Base-by-base conservation (phyloP, 108 stramenopile genomes). In the Fragilaria crotonensis region DNA sequence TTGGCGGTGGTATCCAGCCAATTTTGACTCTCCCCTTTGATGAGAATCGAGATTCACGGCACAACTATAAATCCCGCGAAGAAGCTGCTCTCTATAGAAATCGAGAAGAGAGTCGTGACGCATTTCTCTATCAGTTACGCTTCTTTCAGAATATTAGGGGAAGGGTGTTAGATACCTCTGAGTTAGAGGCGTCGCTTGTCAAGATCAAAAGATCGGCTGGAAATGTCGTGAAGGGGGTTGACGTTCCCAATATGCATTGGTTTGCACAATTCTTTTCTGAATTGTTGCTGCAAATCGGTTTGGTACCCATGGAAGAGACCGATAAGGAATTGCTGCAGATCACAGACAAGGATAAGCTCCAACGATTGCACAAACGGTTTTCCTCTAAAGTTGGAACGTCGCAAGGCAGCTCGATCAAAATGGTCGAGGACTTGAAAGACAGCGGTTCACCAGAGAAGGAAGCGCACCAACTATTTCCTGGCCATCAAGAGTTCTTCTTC, bases 401-500 rank as follows among this genome's bases (percentile, higher is more conserved):
- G 73, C 25, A 74, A 72, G 57, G 75, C 30, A 81, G 64, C 53
- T 60, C 64, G 28, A 76, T 70, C 31, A 56, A 80, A 17, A 54
- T 66, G 19, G 21, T 70, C 19, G 68, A 79, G 36, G 57, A 71
- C 17, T 57, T 57, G 27, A 60, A 59, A 9, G 29, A 61, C 9
- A 33, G 23, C 7, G 51, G 63, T 5, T 45, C 72, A n/a, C 57
- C 72, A 2, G 22, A 45, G 17, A 28, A 48, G 33, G 63, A 67
- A 26, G 76, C 84, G n/a, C 64, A 79, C 17, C 65, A 66, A 27
- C 64, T 54, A 44, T 92, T 92, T 72, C 67, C 79, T 30, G 87
- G 83, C 14, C 83, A 89, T 57, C 83, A 89, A 66, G 87, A 92
- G 64, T 92, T 89, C 58, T 92, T 92, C 63, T 78, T 77, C 45